These are phyloP conservation scores for Hymenoscyphus fraxineus DNA, from an alignment of 2,329 filamentous ascomycete genomes.

Conservation along the genomic window DNA sequence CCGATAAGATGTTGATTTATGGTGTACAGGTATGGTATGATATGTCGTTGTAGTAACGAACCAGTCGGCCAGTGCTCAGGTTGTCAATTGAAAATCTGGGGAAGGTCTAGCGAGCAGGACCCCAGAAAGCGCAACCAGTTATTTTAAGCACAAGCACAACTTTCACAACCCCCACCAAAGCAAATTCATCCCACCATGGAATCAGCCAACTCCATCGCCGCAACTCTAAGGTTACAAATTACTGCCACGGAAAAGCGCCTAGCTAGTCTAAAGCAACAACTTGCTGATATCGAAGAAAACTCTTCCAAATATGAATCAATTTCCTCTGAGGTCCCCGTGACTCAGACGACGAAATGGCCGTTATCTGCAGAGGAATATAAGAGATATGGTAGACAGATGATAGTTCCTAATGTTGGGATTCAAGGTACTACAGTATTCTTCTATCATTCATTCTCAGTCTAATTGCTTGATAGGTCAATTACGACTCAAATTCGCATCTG, in stretches of 20 bases:
- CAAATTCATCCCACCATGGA: conserved; percentile 36
- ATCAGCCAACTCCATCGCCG: conserved; percentile 30
- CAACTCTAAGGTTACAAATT: conserved; percentile 47
- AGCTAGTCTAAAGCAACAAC: conserved; percentile 41
- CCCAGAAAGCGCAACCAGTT: conserved; percentile 11
- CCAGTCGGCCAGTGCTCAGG: background rate
- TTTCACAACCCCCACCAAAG: conserved; percentile 12
- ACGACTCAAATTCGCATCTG: conserved; percentile 61
- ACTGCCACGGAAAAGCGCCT: conserved; percentile 47
- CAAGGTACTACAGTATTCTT: conserved; percentile 47
- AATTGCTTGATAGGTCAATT: conserved; percentile 61
- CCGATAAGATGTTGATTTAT: background rate
- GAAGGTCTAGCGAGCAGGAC: conserved; percentile 4
- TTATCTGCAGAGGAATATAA: conserved; percentile 71
- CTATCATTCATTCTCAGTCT: background rate
- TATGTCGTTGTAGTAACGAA: conserved; percentile 2
- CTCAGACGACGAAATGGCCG: conserved; percentile 55
- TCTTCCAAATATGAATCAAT: background rate
- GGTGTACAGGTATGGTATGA: background rate
- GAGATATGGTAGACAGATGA: conserved; percentile 86
- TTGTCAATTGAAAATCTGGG: conserved; percentile 15
- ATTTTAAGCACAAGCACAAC: conserved; percentile 16
- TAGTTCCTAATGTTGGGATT: conserved; percentile 77
- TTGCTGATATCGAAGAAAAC: conserved; percentile 35
- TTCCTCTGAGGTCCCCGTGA: conserved; percentile 16